Base-by-base conservation (phyloP, 768 basidiomycete species). In the Tricholoma furcatifolium region DNA sequence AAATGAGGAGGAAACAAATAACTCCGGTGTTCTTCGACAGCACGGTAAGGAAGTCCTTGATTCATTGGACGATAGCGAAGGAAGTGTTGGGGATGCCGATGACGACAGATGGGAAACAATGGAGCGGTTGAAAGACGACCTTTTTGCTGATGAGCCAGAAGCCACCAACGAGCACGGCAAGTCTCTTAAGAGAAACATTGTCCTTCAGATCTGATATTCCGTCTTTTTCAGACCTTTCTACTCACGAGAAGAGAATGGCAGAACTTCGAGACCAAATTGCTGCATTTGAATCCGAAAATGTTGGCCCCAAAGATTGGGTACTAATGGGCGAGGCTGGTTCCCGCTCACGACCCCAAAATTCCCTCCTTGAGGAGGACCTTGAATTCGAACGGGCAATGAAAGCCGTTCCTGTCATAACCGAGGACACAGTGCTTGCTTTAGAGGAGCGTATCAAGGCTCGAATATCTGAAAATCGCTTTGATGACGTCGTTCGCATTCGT, bases 361-460 rank as follows among this genome's bases (percentile, higher is more conserved):
- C 91, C 8, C 75, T 98, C 17, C 78, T 99, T 11, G 91, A 92
- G 67, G 91, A 98, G 65, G 92, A 97, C 68, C 79, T 99, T 27
- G 96, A 98, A 51, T 98, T 94, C 58, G 97, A 98, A 55, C 87
- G 93, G 24, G 83, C 87, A 20, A 83, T 86, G 73, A 96, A 93
- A 69, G 79, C 85, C 17, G 87, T 87, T 0, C 97, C 96, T 14
- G 79, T 92, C 41, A 82, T 97, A 50, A 98, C 97, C 1, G 93
- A 98, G 66, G 91, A 93, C 64, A 76, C 74, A 27, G 91, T 97
- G 6, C 80, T 82, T 50, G 76, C 77, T 17, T 75, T 99, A 18
- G 96, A 98, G 71, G 93, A 92, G 47, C 79, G 83, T 51, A 98
- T 99, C 70, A 98, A 95, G 69, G 78, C 83, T 6, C 78, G 96